A percentile compares a stretch with the other conserved stretches of the same genome.
Evolutionary conservation across 371 early-diverging fungal genomes (phyloP).

Genomic region (Syncephalastrum contaminatum): DNA sequence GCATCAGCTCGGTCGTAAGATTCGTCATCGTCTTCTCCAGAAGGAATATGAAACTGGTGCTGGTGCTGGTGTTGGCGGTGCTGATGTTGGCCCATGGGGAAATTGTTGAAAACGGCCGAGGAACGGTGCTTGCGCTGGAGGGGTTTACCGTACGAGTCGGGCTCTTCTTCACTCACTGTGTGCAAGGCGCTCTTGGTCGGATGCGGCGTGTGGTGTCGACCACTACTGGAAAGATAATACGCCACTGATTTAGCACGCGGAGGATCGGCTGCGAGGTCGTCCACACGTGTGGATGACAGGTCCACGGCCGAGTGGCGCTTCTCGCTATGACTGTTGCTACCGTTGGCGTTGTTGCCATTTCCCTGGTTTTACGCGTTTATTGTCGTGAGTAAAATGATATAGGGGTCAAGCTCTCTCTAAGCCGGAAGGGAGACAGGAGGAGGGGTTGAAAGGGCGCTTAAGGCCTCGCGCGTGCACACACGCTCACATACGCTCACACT

Average conservation of each 20-base stretch:
- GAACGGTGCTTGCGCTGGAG: slow-evolving; percentile 28
- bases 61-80: neutral
- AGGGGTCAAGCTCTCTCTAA: no score
- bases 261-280: no score
- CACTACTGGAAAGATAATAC: no score
- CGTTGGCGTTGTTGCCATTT: no score
- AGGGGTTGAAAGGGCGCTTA: no score
- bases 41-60: neutral
- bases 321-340: neutral
- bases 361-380: no score
- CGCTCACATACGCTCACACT: no score
- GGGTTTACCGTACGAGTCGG: slow-evolving; percentile 3
- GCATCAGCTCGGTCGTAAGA: slow-evolving; percentile 34
- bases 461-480: no score
- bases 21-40: slow-evolving; percentile 18
- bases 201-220: no score
- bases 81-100: slow-evolving; percentile 19
- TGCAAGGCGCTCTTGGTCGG: slow-evolving; percentile 21
- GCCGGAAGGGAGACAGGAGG: no score
- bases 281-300: neutral
- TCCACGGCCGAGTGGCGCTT: slow-evolving; percentile 12
- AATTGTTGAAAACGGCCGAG: slow-evolving; percentile 38
- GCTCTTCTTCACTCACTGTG: slow-evolving; percentile 37
- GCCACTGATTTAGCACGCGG: no score
- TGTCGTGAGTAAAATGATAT: no score